Conservation (phyloP, 805 yeast genomes). For the Kregervanrija fluxuum region DNA sequence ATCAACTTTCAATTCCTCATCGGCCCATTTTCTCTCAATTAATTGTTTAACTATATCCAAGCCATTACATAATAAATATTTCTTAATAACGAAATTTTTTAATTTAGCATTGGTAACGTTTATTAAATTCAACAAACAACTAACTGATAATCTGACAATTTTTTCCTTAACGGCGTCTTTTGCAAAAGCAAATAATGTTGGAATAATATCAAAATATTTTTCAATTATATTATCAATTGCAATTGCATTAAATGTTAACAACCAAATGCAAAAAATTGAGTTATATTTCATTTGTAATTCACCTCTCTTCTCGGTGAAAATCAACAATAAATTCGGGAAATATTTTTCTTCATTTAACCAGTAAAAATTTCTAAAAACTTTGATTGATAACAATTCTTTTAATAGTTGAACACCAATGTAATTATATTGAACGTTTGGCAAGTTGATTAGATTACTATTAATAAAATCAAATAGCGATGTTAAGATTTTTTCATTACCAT, state of each 20-base stretch:
- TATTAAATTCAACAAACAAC: conserved; percentile 60
- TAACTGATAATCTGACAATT: conserved; percentile 75
- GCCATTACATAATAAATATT: conserved; percentile 68
- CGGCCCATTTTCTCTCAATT: conserved; percentile 87
- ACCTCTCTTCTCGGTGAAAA: conserved; percentile 36
- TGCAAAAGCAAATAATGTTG: conserved; percentile 47
- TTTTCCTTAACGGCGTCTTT: conserved; percentile 88
- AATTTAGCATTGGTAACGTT: conserved; percentile 25
- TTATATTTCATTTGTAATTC: conserved; percentile 82
- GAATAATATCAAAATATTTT: conserved; percentile 49
- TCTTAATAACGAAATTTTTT: conserved; percentile 47
- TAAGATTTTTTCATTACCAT: conserved; percentile 29
- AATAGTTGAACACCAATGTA: conserved; percentile 60
- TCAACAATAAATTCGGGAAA: conserved; percentile 42
- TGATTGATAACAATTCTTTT: conserved; percentile 50
- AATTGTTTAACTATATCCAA: conserved; percentile 59
- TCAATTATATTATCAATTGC: conserved; percentile 31
- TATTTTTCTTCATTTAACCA: conserved; percentile 27
- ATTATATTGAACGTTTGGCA: conserved; percentile 43
- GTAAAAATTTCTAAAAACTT: conserved; percentile 45
- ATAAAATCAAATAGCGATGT: conserved; percentile 33
- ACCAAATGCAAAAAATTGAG: conserved; percentile 74
- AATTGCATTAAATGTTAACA: conserved; percentile 63
- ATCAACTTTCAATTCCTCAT: conserved; percentile 79
- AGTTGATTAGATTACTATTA: conserved; percentile 16